Percentiles rank a stretch among this genome's conserved stretches.
Evolutionary conservation across 805 yeast species (phyloP).

Genomic region (Tetrapisispora nanseiensis): DNA sequence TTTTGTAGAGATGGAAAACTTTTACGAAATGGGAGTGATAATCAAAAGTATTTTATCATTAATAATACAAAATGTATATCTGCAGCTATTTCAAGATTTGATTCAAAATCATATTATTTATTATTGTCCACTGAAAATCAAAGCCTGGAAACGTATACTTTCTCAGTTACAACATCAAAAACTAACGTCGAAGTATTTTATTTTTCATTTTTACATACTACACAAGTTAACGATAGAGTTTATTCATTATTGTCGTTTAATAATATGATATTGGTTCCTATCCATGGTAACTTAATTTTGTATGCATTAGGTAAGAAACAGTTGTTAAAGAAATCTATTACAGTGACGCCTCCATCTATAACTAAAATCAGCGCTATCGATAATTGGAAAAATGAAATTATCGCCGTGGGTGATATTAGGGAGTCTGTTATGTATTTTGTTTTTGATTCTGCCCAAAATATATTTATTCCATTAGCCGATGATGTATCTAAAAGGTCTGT

Average conservation of each 20-base stretch:
- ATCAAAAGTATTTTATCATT: constrained; percentile 2
- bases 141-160: constrained; percentile 12
- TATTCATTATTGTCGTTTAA: constrained; percentile 45
- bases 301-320: constrained; percentile 76
- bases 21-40: not conserved
- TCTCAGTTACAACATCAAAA: constrained; percentile 14
- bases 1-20: not conserved
- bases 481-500: constrained; percentile 62
- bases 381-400: constrained; percentile 43
- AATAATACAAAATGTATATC: constrained; percentile 7
- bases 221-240: constrained; percentile 42
- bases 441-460: constrained; percentile 39
- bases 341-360: constrained; percentile 35
- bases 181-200: constrained; percentile 20
- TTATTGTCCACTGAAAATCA: constrained; percentile 35
- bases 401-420: constrained; percentile 63
- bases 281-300: constrained; percentile 42
- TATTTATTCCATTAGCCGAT: constrained; percentile 55
- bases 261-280: constrained; percentile 52
- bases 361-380: constrained; percentile 44
- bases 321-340: constrained; percentile 52
- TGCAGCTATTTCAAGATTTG: constrained; percentile 21
- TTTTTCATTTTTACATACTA: constrained; percentile 48
- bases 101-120: constrained; percentile 27
- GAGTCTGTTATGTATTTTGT: constrained; percentile 52